These are phyloP conservation scores for Mycena epipterygia DNA, from an alignment of 768 basidiomycete species.

Conservation along the genomic window DNA sequence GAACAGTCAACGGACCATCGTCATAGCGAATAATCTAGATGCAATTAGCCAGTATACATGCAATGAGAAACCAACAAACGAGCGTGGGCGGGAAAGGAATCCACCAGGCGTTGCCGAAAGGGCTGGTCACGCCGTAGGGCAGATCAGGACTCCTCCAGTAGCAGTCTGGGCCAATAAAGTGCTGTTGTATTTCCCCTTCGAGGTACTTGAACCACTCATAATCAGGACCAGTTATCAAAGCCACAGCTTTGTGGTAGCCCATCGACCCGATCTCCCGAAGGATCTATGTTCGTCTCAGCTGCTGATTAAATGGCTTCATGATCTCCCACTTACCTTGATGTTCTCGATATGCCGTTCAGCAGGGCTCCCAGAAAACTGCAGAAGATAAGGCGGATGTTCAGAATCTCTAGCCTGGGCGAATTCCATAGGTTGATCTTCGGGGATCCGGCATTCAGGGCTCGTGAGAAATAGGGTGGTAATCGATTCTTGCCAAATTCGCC, in stretches of 20 bases:
- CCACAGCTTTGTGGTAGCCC: constrained; percentile 67
- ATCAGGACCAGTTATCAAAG: constrained; percentile 61
- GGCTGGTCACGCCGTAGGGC: constrained; percentile 54
- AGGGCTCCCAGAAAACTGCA: constrained; percentile 72
- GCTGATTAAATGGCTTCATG: background rate
- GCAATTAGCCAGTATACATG: constrained; percentile 3
- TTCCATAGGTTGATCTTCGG: constrained; percentile 65
- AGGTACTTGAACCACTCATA: constrained; percentile 60
- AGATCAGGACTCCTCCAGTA: constrained; percentile 68
- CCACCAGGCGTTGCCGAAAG: constrained; percentile 86
- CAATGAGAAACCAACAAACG: constrained; percentile 50
- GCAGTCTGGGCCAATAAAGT: constrained; percentile 79
- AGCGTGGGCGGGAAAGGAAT: constrained; percentile 84
- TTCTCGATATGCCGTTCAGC: constrained; percentile 85
- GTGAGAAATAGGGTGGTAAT: constrained; percentile 77
- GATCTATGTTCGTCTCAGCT: constrained; percentile 60
- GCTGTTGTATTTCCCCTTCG: constrained; percentile 65
- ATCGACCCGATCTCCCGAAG: constrained; percentile 76
- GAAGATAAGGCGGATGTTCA: constrained; percentile 78
- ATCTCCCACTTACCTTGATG: constrained; percentile 67
- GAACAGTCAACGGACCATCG: constrained; percentile 63
- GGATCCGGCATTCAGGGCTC: constrained; percentile 69
- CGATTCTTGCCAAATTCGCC: constrained; percentile 87
- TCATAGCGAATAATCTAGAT: constrained; percentile 77
- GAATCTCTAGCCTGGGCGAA: constrained; percentile 71